Base-by-base conservation (phyloP, 768 basidiomycete genomes). In the Tricholoma saponaceum region DNA sequence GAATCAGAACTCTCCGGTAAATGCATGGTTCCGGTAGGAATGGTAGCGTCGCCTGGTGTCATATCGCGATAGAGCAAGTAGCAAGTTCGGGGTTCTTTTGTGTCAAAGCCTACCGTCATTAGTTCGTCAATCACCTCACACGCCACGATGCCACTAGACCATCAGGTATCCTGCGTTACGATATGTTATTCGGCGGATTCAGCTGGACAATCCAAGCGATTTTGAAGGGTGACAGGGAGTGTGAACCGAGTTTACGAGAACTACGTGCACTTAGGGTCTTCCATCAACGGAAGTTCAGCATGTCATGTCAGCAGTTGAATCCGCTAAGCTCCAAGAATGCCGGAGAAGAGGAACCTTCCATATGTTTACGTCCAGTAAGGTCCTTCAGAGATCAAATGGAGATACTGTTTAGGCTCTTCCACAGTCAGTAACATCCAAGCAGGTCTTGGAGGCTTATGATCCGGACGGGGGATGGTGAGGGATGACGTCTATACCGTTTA, bases 281-380 rank as follows among this genome's bases (percentile, higher is more conserved):
- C 60, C 58, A 63, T 63, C 59, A 57, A 39, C 20, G 54, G 46
- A 43, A 58, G 18, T 60, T 61, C 61, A 59, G 57, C 64, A 63
- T 58, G 64, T 52, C 60, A 62, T 65, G 62, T 62, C 63, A 60
- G 16, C 53, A 53, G 52, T 54, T 26, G 49, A 43, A 51, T 32
- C 39, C 39, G 30, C 51, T 20, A 43, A 43, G 32, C 23, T 33
- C 39, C 41, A 25, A 43, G 28, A 33, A 23, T 0, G 39, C 32
- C 47, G n/a, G 26, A 54, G 41, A 30, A 54, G 26, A 35, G 52
- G 22, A 25, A 12, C 2, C 23, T 51, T n/a, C 32, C 32, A 53
- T 10, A 18, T 28, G 10, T 43, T 44, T 44, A 20, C 26, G 41
- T 44, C 32, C 32, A n/a, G 25, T 54, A 28, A 30, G 41, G 18